Base-by-base conservation (phyloP, 2,329 filamentous ascomycete genomes). In the Rhynchosporium agropyri region DNA sequence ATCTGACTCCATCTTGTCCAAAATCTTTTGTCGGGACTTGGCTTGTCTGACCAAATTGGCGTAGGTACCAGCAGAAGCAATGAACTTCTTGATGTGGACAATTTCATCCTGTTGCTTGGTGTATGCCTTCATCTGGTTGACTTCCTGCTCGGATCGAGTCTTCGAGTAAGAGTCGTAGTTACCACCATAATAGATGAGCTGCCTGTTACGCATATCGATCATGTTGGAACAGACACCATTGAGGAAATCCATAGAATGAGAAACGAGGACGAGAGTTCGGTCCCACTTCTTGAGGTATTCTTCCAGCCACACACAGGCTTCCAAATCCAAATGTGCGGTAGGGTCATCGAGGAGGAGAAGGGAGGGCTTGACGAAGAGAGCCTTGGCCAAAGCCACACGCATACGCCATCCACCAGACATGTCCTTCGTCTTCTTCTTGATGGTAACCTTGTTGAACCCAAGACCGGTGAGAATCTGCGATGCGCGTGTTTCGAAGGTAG, bases 371-470 rank as follows among this genome's bases (percentile, higher is more conserved):
- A 99, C 94, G 83, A 99, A 99, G 59, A 99, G 89, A 63, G 95
- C 95, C 84, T 98, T 97, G 76, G 85, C 95, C 65, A 99, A 88
- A 63, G 95, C 95, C 64, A 99, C 95, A 85, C 96, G 92, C 95
- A 99, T 99, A 84, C 94, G 89, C 95, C 95, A 99, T 73, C 95
- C 95, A 91, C 95, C 95, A 70, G 95, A 99, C 96, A 99, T 99
- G 78, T 99, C 96, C 86, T 98, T 99, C 73, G 96, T 99, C 88
- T 96, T 97, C 87, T 99, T 99, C 79, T 96, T 83, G 76, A 99
- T 98, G 62, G 96, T 99, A 72, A 80, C 81, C 84, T 98, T 98
- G 88, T 99, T 97, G 87, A 99, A 99, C 70, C 95, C 95, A 64
- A 99, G 90, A 92, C 95, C 95, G 61, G 95, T 99, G 72, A 99